Base-by-base conservation (phyloP, 1,139 yeast genomes). In the Geotrichum fermentans region DNA sequence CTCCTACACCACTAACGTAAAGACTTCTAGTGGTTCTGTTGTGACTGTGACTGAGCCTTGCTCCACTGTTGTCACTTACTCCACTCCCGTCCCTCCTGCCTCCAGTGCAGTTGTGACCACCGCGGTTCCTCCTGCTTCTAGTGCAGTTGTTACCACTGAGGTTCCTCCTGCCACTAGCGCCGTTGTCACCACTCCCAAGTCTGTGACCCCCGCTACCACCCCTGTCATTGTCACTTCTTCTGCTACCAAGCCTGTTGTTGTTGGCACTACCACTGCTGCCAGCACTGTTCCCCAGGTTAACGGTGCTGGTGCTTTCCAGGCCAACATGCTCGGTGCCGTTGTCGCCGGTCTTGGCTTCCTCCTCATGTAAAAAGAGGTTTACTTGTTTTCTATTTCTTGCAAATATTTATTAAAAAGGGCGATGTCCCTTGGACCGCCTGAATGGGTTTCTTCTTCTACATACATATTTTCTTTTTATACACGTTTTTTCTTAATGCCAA, bases 281-380 rank as follows among this genome's bases (percentile, higher is more conserved):
- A n/a, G 13, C 6, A 39, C 16, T 34, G 21, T 44, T 20, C 32
- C 42, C 22, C 43, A 44, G 36, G 47, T 37, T n/a, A 37, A 44
- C 32, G 43, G 43, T 20, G 47, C 18, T 30, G 34, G 17, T n/a
- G 10, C 16, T 29, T 13, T 21, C 28, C 24, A 44, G 40, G 43
- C 24, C 16, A 33, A 39, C 40, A 29, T 24, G 20, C 21, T 39
- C 18, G 43, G 40, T 20, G 38, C 34, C 20, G 86, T 95, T 95
- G 86, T 87, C 80, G 75, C 39, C 16, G 39, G 17, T 2, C 24
- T 21, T 21, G 39, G 39, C 7, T 36, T 17, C 39, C 39, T 36
- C 16, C 8, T 36, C 28, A 20, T 36, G 28, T 36, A 36, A 36
- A 16, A 16, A 6, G 17, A 11, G 17, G 4, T 16, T 24, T 6